A percentile compares a stretch with the other conserved stretches of the same genome.
Evolutionary conservation across 2,329 filamentous ascomycete species (phyloP).

Genomic region (Pseudocercospora pini-densiflorae): DNA sequence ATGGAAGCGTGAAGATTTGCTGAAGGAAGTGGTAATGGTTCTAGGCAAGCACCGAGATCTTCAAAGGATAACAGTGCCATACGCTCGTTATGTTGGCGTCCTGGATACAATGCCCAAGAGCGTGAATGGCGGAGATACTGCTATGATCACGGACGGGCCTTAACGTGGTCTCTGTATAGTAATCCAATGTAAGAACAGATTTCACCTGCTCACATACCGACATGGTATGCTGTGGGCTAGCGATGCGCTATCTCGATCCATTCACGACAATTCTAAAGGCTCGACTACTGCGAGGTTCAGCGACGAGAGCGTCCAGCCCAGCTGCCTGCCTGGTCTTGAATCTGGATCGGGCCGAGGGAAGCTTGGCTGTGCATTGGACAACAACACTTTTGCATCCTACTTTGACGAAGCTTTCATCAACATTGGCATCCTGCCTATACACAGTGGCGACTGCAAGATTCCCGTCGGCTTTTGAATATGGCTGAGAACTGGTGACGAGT

Average conservation of each 20-base stretch:
- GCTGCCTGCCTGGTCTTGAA: too few relatives aligned
- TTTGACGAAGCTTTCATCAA: background rate
- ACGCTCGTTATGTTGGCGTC: conserved; percentile 11
- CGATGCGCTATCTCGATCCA: background rate
- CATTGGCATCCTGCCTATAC: background rate
- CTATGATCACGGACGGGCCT: conserved; percentile 12
- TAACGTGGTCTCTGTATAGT: background rate
- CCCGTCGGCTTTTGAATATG: background rate
- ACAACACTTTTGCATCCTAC: background rate
- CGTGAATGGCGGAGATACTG: conserved; percentile 5
- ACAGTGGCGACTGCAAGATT: background rate
- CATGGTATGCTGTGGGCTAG: background rate
- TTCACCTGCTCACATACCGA: background rate
- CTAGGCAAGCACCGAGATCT: conserved; percentile 98
- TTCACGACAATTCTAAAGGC: too few relatives aligned
- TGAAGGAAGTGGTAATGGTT: conserved; percentile 91
- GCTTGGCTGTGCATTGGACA: background rate
- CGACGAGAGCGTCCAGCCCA: too few relatives aligned
- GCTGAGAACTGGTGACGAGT: background rate
- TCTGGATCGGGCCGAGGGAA: background rate
- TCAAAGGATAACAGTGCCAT: conserved; percentile 87
- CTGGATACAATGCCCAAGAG: background rate
- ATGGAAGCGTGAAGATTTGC: conserved; percentile 83
- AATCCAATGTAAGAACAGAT: background rate
- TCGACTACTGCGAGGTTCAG: too few relatives aligned